Evolutionary conservation across 2,329 filamentous ascomycete genomes (phyloP), one percentile per base, ranked within the genome.

Genomic region (Penicillium sp.): DNA sequence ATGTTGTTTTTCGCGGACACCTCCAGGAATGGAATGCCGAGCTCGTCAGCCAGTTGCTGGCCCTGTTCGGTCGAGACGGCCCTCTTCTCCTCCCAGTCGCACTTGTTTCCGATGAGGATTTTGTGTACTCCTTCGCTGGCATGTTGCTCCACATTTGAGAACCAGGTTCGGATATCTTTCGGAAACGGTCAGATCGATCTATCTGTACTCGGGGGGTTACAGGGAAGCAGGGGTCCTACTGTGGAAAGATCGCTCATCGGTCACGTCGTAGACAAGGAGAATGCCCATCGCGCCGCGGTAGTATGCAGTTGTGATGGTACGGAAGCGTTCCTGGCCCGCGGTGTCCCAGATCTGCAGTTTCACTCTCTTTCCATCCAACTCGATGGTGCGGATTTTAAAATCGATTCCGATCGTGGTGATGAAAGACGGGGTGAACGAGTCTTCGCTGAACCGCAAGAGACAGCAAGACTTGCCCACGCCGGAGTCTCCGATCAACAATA

Each of bases 331-430:
- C 75, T 98, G 93, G 47, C 93, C 93, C 46, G 93, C 93, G 24
- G 93, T 98, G 70, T 98, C 93, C 93, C 93, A 98, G 75, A 98
- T 98, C 79, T 98, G 93, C 70, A 98, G 78, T 81, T 98, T 98
- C 66, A 98, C 93, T 56, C 92, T 83, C 83, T 98, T 98, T 71
- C 92, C 92, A 75, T 98, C 93, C 62, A 98, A 81, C 77, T 98
- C 93, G 76, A 98, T 98, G 59, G 93, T 98, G 61, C 93, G 84
- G 71, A 98, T 98, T 82, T 98, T 98, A 80, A 98, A 98, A 77
- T 98, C 93, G 78, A 98, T 97, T 63, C 93, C 93, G 75, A 98
- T 98, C 56, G 93, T 98, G 56, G 91, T 95, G 79, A 96, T 96
- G 80, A 95, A 96, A 63, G 89, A 95, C 38, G 91, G 91, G 46